These are phyloP conservation scores for Blastocystis sp. DNA, from an alignment of 352 stramenopile species.

Conservation along the genomic window DNA sequence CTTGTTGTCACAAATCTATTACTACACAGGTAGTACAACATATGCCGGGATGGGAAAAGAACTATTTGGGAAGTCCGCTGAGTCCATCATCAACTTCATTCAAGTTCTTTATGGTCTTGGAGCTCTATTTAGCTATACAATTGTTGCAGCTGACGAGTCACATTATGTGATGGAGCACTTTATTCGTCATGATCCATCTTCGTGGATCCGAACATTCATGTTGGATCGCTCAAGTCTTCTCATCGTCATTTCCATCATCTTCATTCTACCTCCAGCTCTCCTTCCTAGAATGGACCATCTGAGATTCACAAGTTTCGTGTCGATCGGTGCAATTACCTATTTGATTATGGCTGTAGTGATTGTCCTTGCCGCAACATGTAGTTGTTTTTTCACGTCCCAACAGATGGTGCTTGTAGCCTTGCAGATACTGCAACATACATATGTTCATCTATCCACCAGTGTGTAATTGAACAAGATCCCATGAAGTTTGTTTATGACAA, in stretches of 20 bases:
- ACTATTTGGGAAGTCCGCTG: constrained; percentile 29
- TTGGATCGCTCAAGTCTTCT: constrained; percentile 27
- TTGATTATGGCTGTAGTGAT: background rate
- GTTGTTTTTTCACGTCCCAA: constrained; percentile 21
- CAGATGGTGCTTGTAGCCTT: background rate
- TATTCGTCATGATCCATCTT: background rate
- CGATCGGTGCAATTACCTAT: constrained; percentile 31
- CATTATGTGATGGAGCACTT: constrained; percentile 36
- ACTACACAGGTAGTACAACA: constrained; percentile 44
- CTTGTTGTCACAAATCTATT: constrained; percentile 15
- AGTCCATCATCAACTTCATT: constrained; percentile 44
- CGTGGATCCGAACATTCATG: constrained; percentile 20
- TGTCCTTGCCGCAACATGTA: background rate
- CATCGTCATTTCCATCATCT: constrained; percentile 1
- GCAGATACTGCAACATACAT: constrained; percentile 12
- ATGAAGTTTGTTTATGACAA: background rate
- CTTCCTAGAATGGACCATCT: constrained; percentile 5
- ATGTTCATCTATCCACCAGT: constrained; percentile 22
- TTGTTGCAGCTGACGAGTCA: constrained; percentile 37
- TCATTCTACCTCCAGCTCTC: constrained; percentile 33
- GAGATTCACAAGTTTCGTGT: constrained; percentile 12
- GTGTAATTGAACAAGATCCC: constrained; percentile 42
- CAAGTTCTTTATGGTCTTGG: constrained; percentile 57
- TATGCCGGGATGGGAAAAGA: constrained; percentile 41
- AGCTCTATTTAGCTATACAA: constrained; percentile 16